Evolutionary conservation across 768 basidiomycete species (phyloP).

Genomic region (Kwoniella botswanensis): DNA sequence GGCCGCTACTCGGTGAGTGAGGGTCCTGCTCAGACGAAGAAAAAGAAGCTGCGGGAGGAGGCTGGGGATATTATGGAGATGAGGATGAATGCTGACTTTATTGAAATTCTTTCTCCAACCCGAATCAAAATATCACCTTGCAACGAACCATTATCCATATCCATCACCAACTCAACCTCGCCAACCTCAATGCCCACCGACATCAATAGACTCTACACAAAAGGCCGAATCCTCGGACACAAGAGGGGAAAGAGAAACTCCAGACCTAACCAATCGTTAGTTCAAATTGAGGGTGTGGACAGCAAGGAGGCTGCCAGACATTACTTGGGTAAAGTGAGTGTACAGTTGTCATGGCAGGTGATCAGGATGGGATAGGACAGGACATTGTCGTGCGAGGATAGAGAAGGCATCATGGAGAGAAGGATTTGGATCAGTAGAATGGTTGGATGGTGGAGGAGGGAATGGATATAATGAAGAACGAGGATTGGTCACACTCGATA

Average conservation of each 20-base stretch:
- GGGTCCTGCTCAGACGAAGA: not conserved
- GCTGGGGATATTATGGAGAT: not conserved
- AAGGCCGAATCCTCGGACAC: conserved; percentile 97
- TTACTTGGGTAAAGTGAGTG: conserved; percentile 94
- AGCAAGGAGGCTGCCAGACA: conserved; percentile 93
- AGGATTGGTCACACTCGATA: not conserved
- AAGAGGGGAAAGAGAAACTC: conserved; percentile 98
- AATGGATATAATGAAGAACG: not conserved
- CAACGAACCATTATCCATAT: not conserved
- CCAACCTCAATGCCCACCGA: not conserved
- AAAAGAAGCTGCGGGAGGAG: not conserved
- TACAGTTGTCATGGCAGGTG: not conserved
- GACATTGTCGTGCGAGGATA: not conserved
- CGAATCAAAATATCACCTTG: not conserved
- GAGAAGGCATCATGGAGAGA: not conserved
- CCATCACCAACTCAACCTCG: too few relatives aligned
- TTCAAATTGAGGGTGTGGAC: conserved; percentile 96
- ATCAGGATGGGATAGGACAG: conserved; percentile 7
- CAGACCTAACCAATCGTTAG: conserved; percentile 90
- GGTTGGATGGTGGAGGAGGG: not conserved
- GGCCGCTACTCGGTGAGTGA: conserved; percentile 35
- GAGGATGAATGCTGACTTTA: conserved; percentile 9
- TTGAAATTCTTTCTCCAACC: not conserved
- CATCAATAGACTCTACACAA: conserved; percentile 78
- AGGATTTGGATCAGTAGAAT: not conserved